Conservation (phyloP, 345 rosid genomes). For the Salix brachista region DNA sequence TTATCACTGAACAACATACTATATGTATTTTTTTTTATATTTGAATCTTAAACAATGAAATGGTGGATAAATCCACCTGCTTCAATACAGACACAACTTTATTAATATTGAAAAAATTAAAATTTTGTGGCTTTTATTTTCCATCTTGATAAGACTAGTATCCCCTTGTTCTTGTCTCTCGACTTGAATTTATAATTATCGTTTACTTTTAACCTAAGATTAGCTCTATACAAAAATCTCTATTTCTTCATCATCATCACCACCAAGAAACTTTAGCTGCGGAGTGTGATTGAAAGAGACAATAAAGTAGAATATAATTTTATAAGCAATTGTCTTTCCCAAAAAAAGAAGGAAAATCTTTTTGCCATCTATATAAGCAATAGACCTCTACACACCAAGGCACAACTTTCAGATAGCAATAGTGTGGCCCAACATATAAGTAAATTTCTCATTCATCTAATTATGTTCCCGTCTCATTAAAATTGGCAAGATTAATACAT, state of each 20-base stretch:
- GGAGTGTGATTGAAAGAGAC: neutral
- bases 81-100: no score
- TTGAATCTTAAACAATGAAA: no score
- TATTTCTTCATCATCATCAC: neutral
- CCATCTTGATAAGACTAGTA: neutral
- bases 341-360: neutral
- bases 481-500: neutral
- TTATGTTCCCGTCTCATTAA: no score
- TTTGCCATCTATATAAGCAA: conserved; percentile 4
- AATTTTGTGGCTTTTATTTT: neutral
- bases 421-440: neutral
- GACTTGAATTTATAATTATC: neutral
- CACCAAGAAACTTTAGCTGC: neutral
- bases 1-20: no score
- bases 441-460: neutral
- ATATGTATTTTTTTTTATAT: no score
- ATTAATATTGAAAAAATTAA: no score
- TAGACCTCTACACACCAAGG: neutral
- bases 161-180: no score
- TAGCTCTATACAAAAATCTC: neutral
- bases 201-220: neutral
- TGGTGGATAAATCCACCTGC: no score
- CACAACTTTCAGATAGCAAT: neutral
- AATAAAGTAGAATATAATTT: neutral
- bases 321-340: neutral